phyloP scores from a whole-genome alignment of 2,329 filamentous ascomycete genomes.

The Mycosphaerella sp. region DNA sequence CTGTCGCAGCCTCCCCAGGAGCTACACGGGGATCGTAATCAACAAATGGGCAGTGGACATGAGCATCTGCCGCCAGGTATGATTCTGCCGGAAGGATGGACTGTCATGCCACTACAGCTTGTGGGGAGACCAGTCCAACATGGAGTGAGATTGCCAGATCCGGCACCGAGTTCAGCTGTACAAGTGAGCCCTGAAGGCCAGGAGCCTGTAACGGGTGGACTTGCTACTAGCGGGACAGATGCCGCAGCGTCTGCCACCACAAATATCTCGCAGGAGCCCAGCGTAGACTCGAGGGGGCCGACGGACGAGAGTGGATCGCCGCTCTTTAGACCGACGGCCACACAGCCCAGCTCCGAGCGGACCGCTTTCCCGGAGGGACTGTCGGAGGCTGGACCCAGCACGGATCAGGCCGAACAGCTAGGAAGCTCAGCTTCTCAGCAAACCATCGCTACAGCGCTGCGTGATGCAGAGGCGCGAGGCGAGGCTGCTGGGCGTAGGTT shows the following conservation, averaged over 20 bases:
- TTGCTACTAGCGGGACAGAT: background rate
- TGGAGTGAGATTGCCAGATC: background rate
- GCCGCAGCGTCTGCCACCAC: background rate
- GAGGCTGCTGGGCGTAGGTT: constrained; percentile 1
- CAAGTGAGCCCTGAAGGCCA: background rate
- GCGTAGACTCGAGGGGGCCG: constrained; percentile 17
- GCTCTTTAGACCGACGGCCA: constrained; percentile 24
- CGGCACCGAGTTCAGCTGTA: background rate
- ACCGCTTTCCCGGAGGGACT: too few relatives aligned
- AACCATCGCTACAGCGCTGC: background rate
- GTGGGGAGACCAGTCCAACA: constrained; percentile 18
- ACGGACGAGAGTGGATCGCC: constrained; percentile 29
- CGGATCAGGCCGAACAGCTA: background rate
- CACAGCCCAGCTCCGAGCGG: background rate
- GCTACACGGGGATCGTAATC: constrained; percentile 24
- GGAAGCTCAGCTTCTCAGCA: background rate
- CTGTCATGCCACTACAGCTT: constrained; percentile 42
- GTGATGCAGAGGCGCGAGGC: constrained; percentile 7
- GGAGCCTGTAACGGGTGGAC: background rate
- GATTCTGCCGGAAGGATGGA: constrained; percentile 49
- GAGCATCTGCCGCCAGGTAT: constrained; percentile 47
- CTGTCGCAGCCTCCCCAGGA: constrained; percentile 8
- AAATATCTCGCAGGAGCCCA: background rate
- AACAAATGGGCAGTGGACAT: constrained; percentile 40
- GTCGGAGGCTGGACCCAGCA: background rate